These are phyloP conservation scores for Auxenochlorella pyrenoidosa DNA, from an alignment of 139 green algal species.

Conservation along the genomic window DNA sequence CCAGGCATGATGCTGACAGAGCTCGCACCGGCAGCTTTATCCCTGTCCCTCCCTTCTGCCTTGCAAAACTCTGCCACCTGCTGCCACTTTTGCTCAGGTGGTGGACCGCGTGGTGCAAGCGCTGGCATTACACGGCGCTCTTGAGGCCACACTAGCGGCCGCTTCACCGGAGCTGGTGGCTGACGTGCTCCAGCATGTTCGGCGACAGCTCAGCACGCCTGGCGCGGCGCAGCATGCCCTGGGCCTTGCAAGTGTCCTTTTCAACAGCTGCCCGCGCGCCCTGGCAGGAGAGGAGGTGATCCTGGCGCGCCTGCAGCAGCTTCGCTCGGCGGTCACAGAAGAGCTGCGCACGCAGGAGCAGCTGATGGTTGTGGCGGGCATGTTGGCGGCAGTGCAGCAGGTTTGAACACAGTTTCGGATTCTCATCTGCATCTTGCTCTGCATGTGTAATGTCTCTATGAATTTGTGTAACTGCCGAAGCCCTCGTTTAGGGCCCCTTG, in stretches of 20 bases:
- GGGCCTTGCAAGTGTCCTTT: not conserved
- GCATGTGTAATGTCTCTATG: no score
- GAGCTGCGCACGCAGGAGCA: slow-evolving; percentile 67
- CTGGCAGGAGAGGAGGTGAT: slow-evolving; percentile 53
- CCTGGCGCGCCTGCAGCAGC: slow-evolving; percentile 51
- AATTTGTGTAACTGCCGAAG: no score
- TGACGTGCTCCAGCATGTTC: slow-evolving; percentile 75
- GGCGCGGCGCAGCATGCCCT: not conserved
- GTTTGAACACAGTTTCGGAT: not conserved
- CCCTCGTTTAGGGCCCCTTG: no score
- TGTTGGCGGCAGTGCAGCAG: slow-evolving; percentile 74
- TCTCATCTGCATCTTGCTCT: no score
- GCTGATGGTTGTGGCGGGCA: slow-evolving; percentile 71
- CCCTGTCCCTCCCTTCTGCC: no score
- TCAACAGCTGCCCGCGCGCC: not conserved
- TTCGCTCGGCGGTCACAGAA: slow-evolving; percentile 58
- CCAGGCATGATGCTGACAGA: no score
- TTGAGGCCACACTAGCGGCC: slow-evolving; percentile 71
- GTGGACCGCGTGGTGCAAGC: slow-evolving; percentile 87
- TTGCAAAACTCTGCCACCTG: not conserved
- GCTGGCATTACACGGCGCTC: slow-evolving; percentile 68
- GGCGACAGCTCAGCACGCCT: slow-evolving; percentile 10
- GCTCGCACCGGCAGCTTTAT: not conserved
- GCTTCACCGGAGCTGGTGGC: slow-evolving; percentile 63
- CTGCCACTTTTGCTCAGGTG: slow-evolving; percentile 13